These are phyloP conservation scores for Fusarium fracticaudum DNA, from an alignment of 2,329 filamentous ascomycete species.

Conservation along the genomic window DNA sequence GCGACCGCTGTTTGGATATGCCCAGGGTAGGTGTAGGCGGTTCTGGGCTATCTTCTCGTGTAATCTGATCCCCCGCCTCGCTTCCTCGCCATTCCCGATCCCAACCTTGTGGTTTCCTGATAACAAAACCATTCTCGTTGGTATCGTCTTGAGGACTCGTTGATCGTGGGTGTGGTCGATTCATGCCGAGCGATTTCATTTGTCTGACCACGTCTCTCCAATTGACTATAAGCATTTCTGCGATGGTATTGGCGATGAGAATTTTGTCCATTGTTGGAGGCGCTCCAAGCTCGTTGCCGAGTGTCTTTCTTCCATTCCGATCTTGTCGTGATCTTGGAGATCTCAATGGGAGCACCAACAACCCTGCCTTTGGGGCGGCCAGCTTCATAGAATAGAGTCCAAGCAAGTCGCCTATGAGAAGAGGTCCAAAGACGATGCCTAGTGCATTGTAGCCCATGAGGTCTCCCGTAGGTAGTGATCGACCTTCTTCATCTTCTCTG, in stretches of 20 bases:
- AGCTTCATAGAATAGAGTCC: conserved; percentile 60
- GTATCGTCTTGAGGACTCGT: conserved; percentile 15
- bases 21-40: conserved; percentile 48
- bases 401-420: conserved; percentile 68
- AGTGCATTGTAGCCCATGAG: conserved; percentile 72
- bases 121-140: conserved; percentile 52
- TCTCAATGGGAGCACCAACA: conserved; percentile 55
- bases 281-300: conserved; percentile 6
- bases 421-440: conserved; percentile 71
- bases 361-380: conserved; percentile 53
- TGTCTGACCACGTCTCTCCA: conserved; percentile 73
- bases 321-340: conserved; percentile 52
- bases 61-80: conserved; percentile 5
- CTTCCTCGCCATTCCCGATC: conserved; percentile 38
- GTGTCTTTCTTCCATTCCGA: conserved; percentile 33
- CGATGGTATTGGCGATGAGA: conserved; percentile 65
- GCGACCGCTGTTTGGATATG: conserved; percentile 36
- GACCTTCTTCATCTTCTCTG: conserved; percentile 61
- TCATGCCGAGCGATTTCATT: conserved; percentile 59
- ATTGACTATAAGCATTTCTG: conserved; percentile 72
- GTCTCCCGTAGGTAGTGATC: conserved; percentile 64
- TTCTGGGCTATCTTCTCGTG: conserved; percentile 47
- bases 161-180: conserved; percentile 35
- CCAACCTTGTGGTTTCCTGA: conserved; percentile 51
- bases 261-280: conserved; percentile 62